Evolutionary conservation across 1,284 basidiomycete genomes (phyloP).

Genomic region (Mycosarcoma maydis): DNA sequence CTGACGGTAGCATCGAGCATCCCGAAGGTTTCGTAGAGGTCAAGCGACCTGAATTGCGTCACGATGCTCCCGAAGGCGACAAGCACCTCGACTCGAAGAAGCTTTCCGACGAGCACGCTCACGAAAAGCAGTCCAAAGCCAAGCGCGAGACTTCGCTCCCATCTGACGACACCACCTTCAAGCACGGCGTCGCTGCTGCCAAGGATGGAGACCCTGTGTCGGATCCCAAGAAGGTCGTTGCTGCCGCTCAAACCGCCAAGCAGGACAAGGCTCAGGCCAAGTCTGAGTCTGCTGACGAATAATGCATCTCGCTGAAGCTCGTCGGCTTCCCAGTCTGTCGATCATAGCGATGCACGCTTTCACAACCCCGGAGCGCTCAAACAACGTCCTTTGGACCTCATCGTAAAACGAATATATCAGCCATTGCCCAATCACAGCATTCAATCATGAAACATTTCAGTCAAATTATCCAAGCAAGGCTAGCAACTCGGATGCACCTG

Average conservation of each 20-base stretch:
- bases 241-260: conserved; percentile 37
- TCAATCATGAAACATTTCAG: conserved; percentile 1
- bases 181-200: conserved; percentile 48
- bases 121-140: conserved; percentile 38
- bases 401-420: background rate
- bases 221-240: conserved; percentile 41
- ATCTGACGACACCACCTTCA: conserved; percentile 42
- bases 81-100: conserved; percentile 39
- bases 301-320: background rate
- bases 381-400: background rate
- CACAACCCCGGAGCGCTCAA: no score
- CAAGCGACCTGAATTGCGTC: conserved; percentile 36
- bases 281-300: conserved; percentile 21
- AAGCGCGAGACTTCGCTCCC: conserved; percentile 33
- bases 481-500: background rate
- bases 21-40: conserved; percentile 51
- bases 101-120: conserved; percentile 41
- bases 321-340: no score
- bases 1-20: conserved; percentile 48
- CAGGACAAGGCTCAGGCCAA: conserved; percentile 38
- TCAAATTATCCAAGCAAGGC: background rate
- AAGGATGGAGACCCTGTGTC: conserved; percentile 50
- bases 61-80: conserved; percentile 45
- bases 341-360: no score
- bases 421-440: conserved; percentile 6